These are phyloP conservation scores for Tolypocladium album DNA, from an alignment of 2,329 filamentous ascomycete genomes.

Conservation along the genomic window DNA sequence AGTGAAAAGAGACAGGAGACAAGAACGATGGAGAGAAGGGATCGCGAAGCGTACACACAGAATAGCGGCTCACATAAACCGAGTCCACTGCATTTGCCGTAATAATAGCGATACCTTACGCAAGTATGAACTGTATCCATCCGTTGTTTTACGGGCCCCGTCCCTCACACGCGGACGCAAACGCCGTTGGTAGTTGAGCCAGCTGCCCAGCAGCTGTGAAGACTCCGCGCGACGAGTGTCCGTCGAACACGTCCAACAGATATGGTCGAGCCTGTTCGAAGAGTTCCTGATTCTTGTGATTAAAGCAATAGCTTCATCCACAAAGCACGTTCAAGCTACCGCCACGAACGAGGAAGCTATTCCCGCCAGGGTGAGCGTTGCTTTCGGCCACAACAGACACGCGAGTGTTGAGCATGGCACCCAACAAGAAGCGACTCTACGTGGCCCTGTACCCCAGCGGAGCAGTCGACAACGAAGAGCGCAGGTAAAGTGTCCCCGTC, in stretches of 20 bases:
- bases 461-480: slow-evolving; percentile 10
- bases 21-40: too few relatives aligned
- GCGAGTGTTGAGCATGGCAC: not conserved
- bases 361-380: not conserved
- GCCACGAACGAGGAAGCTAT: not conserved
- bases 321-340: not conserved
- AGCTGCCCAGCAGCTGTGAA: not conserved
- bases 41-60: not conserved
- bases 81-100: not conserved
- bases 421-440: slow-evolving; percentile 19
- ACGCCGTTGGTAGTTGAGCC: not conserved
- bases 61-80: not conserved
- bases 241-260: not conserved
- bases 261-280: not conserved
- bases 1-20: too few relatives aligned
- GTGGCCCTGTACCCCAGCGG: slow-evolving; percentile 19
- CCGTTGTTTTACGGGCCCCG: not conserved
- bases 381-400: not conserved
- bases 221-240: not conserved
- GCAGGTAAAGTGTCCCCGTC: slow-evolving; percentile 8
- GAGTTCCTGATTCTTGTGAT: not conserved
- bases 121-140: not conserved
- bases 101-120: not conserved
- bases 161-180: not conserved
- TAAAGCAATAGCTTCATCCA: not conserved